A percentile compares a stretch with the other conserved stretches of the same genome.
Evolutionary conservation across 202 grass and related monocot species (phyloP).

Genomic region (Hordeum pubiflorum): DNA sequence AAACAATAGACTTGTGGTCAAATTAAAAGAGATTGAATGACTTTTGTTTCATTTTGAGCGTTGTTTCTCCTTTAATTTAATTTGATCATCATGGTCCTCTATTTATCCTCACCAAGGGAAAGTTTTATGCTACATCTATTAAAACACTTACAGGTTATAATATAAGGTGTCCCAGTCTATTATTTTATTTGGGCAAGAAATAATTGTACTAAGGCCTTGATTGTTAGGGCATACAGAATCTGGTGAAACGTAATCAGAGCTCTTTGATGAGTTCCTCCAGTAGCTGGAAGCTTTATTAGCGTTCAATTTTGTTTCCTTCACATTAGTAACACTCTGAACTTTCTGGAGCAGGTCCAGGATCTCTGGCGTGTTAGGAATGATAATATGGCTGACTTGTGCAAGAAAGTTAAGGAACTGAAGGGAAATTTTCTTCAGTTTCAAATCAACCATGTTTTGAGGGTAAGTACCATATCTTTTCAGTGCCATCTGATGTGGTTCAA

Average conservation of each 20-base stretch:
- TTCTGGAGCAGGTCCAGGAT: constrained; percentile 58
- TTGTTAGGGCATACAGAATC: neutral
- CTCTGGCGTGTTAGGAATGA: constrained; percentile 46
- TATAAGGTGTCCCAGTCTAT: neutral
- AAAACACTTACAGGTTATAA: neutral
- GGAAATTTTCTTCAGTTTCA: constrained; percentile 52
- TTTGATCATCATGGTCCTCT: neutral
- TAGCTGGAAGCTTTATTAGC: neutral
- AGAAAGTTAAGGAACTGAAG: constrained; percentile 58
- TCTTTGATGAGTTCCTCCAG: neutral
- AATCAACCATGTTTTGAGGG: constrained; percentile 70
- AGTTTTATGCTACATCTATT: neutral
- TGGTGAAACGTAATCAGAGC: neutral
- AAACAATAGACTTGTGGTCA: neutral
- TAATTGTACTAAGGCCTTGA: constrained; percentile 6
- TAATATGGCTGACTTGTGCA: constrained; percentile 55
- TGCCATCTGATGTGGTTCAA: constrained; percentile 10
- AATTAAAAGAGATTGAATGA: neutral
- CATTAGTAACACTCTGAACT: neutral
- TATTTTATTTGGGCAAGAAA: neutral
- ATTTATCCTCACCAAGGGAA: neutral
- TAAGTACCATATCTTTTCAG: constrained; percentile 26
- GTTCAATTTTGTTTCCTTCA: neutral
- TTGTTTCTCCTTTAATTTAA: neutral
- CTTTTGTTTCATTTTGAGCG: neutral